phyloP scores from a whole-genome alignment of 176 grass and related monocot species.

The Musa itinerans region DNA sequence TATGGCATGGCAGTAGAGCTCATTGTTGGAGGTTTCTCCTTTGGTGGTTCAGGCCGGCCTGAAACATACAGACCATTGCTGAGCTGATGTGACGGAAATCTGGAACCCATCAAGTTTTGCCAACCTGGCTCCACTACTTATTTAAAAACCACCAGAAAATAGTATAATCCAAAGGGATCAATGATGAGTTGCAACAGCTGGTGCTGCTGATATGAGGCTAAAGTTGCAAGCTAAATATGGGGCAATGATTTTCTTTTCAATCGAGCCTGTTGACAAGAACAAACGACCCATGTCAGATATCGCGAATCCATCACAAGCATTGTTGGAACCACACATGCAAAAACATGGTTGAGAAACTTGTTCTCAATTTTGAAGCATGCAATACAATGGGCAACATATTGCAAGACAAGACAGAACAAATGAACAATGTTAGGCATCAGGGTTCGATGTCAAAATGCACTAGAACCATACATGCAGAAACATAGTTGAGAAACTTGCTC shows the following conservation, averaged over 20 bases:
- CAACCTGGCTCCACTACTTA: slow-evolving; percentile 21
- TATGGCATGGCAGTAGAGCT: slow-evolving; percentile 76
- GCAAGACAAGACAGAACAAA: neutral
- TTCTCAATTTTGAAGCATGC: neutral
- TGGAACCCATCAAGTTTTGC: slow-evolving; percentile 51
- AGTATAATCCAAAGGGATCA: neutral
- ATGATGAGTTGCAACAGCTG: neutral
- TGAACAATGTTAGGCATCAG: neutral
- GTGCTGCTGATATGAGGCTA: neutral
- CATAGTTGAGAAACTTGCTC: neutral
- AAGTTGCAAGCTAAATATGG: neutral
- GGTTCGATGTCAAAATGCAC: neutral
- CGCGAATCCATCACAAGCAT: neutral
- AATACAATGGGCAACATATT: neutral
- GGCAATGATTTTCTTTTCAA: neutral
- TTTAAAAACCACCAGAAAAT: neutral
- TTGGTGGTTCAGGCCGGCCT: slow-evolving; percentile 69
- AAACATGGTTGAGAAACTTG: neutral
- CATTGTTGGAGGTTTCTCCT: slow-evolving; percentile 74
- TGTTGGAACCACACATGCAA: neutral
- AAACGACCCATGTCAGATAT: neutral
- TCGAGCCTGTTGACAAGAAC: neutral
- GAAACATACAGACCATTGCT: slow-evolving; percentile 93
- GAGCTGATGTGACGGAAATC: slow-evolving; percentile 78
- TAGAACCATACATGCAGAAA: neutral